Evolutionary conservation across 139 green algal species (phyloP).

Genomic region (Auxenochlorella pyrenoidosa): DNA sequence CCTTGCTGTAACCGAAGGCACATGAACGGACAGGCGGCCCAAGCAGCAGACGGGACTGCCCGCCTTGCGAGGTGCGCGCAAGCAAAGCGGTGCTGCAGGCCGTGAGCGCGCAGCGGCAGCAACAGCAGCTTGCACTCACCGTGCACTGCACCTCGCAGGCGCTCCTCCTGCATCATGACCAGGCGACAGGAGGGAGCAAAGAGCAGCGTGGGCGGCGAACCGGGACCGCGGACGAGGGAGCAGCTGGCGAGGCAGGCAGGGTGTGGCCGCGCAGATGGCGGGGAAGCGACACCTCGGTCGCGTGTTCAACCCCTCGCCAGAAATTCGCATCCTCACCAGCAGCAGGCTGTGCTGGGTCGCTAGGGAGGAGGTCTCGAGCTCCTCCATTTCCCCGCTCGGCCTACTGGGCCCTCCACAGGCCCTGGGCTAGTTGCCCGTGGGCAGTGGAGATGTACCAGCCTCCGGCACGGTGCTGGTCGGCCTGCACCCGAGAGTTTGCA

Average conservation of each 20-base stretch:
- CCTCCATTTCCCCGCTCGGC: too few relatives aligned
- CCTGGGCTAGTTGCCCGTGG: too few relatives aligned
- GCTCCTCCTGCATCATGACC: slow-evolving; percentile 28
- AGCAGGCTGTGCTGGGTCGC: slow-evolving; percentile 13
- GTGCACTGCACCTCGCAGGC: neutral
- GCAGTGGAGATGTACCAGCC: too few relatives aligned
- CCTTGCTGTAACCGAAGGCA: too few relatives aligned
- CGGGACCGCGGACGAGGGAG: neutral
- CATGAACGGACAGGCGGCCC: neutral
- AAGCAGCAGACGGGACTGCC: neutral
- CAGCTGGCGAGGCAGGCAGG: neutral
- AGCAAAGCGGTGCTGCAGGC: neutral
- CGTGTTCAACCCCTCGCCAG: neutral
- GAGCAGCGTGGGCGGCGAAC: neutral
- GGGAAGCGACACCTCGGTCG: neutral
- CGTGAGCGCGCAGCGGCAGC: neutral
- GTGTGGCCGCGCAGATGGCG: neutral
- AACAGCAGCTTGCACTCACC: neutral
- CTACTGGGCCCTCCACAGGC: too few relatives aligned
- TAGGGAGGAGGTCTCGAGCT: too few relatives aligned
- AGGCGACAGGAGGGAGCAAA: too few relatives aligned
- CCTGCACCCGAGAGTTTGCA: too few relatives aligned
- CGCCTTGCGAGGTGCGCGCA: neutral
- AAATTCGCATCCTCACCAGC: neutral
- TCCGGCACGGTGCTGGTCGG: too few relatives aligned